A percentile compares a stretch with the other conserved stretches of the same genome.
phyloP scores from a whole-genome alignment of 2,329 filamentous ascomycete genomes.

The Diatrype stigma region DNA sequence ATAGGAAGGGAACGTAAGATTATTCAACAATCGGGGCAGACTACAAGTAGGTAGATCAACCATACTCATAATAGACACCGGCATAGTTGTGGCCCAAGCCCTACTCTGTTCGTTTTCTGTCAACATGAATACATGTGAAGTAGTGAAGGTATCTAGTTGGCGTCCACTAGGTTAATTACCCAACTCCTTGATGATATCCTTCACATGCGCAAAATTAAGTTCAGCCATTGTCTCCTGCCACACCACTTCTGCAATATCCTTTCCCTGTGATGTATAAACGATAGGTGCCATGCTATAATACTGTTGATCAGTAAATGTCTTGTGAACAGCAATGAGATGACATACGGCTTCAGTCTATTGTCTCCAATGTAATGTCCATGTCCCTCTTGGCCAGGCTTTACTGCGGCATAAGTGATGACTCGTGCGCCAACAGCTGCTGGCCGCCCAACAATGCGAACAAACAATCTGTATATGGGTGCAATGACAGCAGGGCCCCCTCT shows the following conservation, averaged over 20 bases:
- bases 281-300: conserved; percentile 10
- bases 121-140: no score
- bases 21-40: no score
- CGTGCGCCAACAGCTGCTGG: conserved; percentile 5
- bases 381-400: conserved; percentile 1
- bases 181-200: conserved; percentile 6
- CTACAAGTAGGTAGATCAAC: no score
- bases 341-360: conserved; percentile 10
- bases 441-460: conserved; percentile 5
- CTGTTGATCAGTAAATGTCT: not conserved
- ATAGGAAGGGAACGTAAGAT: no score
- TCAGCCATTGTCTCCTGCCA: conserved; percentile 11
- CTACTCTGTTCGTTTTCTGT: no score
- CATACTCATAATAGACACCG: no score
- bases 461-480: not conserved
- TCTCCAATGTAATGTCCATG: conserved; percentile 15
- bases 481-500: not conserved
- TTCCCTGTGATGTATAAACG: conserved; percentile 6
- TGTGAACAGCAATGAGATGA: not conserved
- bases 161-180: not conserved
- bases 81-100: no score
- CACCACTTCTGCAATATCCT: not conserved
- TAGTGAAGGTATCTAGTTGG: no score
- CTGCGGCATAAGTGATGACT: conserved; percentile 8
- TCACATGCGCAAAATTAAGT: conserved; percentile 7